Evolutionary conservation across 2,329 filamentous ascomycete species (phyloP), one percentile per base, ranked within the genome.

Genomic region (Pseudopyrenochaeta lycopersici): DNA sequence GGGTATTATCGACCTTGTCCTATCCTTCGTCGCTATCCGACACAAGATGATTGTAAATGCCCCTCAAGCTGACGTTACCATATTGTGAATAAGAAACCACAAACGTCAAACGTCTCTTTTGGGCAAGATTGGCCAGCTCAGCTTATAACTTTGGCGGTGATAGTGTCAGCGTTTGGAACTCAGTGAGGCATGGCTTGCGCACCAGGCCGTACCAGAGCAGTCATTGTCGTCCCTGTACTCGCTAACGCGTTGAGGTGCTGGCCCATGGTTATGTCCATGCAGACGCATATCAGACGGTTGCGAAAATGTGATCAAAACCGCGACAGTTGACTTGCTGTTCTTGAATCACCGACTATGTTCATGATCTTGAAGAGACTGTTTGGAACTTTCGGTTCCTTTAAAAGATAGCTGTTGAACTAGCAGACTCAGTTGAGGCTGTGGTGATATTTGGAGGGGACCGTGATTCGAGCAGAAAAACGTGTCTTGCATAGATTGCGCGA

Each of bases 221-320:
- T 40, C 31, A 11, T 20, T 3, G 14, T 39, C 32, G 17, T 50
- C 39, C 20, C 15, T 18, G 33, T 27, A 50, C 5, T 32, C 20
- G 15, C 47, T 9, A 44, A 45, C 17, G 38, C 33, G 12, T 51
- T 23, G 30, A 51, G 21, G 23, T 51, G 41, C 23, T 51, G 41
- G 18, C 41, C 48, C 11, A 45, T 45, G 9, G 33, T 51, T 12
- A 39, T 9, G 11, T 41, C 48, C 32, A 20, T 17, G 15, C 23
- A 29, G 15, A 35, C 29, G 10, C 32, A 42, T 27, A 46, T 49
- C 10, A 14, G 31, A 14, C 18, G 31, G 14, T 43, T 12, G 17
- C 38, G 46, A 7, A 31, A 39, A 4, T 29, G 36, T 17, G 6
- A 30, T 3, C 30, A 14, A 12, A 30, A n/a, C 32, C 7, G n/a